Base-by-base conservation (phyloP, 495 filamentous ascomycete species). In the Lepraria neglecta region DNA sequence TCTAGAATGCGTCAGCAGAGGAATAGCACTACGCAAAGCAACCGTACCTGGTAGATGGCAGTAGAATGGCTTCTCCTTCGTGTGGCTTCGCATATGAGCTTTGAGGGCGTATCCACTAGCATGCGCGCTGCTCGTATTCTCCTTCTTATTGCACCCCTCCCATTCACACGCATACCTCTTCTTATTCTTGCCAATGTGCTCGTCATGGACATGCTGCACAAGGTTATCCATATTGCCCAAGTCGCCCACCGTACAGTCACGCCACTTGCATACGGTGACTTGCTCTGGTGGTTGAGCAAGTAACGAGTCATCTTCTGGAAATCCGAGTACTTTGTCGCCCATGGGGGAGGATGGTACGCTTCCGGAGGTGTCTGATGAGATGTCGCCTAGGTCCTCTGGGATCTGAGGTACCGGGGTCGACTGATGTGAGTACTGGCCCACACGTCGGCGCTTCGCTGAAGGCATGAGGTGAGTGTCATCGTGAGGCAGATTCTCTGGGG, bases 11-110 rank as follows among this genome's bases (percentile, higher is more conserved):
- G 21, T 64, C 3, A 60, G 47, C 58, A 51, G 12, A 48, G 35
- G 14, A 55, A 17, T 14, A 35, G 15, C 28, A 10, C 27, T 46
- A 3, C 1, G 6, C 27, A 17, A 3, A 19, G 11, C 14, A 48
- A 33, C 64, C 76, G 60, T 81, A 96, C 94, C 94, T 45, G 94
- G 94, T 27, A 98, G 73, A 15, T 87, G 87, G 73, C 94, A 98
- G 73, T 95, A 97, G 68, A 97, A 98, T 0, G 94, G 94, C 74
- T 98, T 98, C 77, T 98, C 95, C 71, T 91, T 84, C 1, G 94
- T 98, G 75, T 98, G 94, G 69, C 90, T 96, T 70, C 94, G 75
- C 91, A 97, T 97, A 74, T 98, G 94, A 28, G 95, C 94, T 69
- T 91, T 88, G 63, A 98, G 76, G 15, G 94, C 94, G 75, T 98